Conservation (phyloP, 164 flowering plant genomes). For the Liquidambar formosana region DNA sequence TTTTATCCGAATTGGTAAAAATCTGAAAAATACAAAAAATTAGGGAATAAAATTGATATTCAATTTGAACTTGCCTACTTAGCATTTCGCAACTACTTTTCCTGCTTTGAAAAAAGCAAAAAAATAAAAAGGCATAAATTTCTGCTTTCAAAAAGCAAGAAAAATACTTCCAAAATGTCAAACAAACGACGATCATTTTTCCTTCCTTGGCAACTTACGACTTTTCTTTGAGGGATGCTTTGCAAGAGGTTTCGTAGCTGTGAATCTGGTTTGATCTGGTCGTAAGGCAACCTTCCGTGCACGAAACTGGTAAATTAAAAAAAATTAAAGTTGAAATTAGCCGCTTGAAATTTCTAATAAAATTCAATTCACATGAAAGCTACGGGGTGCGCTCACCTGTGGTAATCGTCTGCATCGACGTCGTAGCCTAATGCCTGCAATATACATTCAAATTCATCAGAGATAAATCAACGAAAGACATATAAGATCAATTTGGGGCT, state of each 20-base stretch:
- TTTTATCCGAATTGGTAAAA: slow-evolving; percentile 79
- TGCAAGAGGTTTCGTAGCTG: slow-evolving; percentile 57
- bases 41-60: too few relatives aligned
- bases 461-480: neutral
- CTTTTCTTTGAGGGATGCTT: slow-evolving; percentile 67
- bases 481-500: too few relatives aligned
- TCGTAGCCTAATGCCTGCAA: slow-evolving; percentile 58
- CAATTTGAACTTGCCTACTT: too few relatives aligned
- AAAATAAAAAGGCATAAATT: neutral
- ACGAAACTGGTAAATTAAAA: slow-evolving; percentile 52
- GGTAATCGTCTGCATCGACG: slow-evolving; percentile 60
- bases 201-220: slow-evolving; percentile 37
- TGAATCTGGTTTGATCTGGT: slow-evolving; percentile 59
- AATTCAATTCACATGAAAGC: neutral
- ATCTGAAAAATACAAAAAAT: slow-evolving; percentile 38
- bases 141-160: neutral
- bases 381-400: slow-evolving; percentile 32
- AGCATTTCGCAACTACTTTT: too few relatives aligned
- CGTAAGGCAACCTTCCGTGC: slow-evolving; percentile 92
- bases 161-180: neutral
- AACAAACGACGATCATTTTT: neutral
- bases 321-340: neutral
- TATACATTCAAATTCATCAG: neutral
- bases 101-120: too few relatives aligned
- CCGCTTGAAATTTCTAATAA: neutral